phyloP scores from a whole-genome alignment of 2,329 filamentous ascomycete species.

The Fusarium circinatum region DNA sequence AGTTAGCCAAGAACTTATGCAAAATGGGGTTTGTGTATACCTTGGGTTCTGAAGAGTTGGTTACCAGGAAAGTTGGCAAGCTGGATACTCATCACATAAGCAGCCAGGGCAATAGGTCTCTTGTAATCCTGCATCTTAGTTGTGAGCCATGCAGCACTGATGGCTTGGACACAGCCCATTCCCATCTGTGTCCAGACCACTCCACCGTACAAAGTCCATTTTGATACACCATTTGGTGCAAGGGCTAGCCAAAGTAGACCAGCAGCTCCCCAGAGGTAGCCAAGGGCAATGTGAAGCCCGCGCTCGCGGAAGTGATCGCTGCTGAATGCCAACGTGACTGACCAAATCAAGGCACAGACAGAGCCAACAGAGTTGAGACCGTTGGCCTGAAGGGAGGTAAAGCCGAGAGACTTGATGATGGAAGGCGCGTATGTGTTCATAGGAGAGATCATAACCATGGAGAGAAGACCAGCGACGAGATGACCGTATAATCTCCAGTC shows the following conservation, averaged over 20 bases:
- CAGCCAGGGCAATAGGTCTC: slow-evolving; percentile 43
- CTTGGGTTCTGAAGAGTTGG: slow-evolving; percentile 43
- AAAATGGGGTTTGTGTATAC: background rate
- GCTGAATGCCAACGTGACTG: slow-evolving; percentile 40
- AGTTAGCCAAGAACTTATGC: background rate
- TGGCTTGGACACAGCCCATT: slow-evolving; percentile 47
- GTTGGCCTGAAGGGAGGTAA: slow-evolving; percentile 43
- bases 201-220: slow-evolving; percentile 44
- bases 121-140: slow-evolving; percentile 46
- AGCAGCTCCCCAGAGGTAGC: slow-evolving; percentile 42
- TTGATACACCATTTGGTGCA: slow-evolving; percentile 35
- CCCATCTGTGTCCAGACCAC: slow-evolving; percentile 48
- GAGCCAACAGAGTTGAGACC: slow-evolving; percentile 45
- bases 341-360: slow-evolving; percentile 42
- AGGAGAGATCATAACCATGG: slow-evolving; percentile 47
- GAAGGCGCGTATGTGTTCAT: slow-evolving; percentile 47
- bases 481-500: slow-evolving; percentile 47
- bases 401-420: slow-evolving; percentile 45
- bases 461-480: slow-evolving; percentile 39
- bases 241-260: slow-evolving; percentile 45
- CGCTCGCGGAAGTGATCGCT: slow-evolving; percentile 45
- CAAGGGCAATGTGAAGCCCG: slow-evolving; percentile 43
- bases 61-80: slow-evolving; percentile 47
- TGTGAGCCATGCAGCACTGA: slow-evolving; percentile 46
- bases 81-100: slow-evolving; percentile 48